phyloP scores from a whole-genome alignment of 176 grass and related monocot genomes.

The Cenchrus americanus region DNA sequence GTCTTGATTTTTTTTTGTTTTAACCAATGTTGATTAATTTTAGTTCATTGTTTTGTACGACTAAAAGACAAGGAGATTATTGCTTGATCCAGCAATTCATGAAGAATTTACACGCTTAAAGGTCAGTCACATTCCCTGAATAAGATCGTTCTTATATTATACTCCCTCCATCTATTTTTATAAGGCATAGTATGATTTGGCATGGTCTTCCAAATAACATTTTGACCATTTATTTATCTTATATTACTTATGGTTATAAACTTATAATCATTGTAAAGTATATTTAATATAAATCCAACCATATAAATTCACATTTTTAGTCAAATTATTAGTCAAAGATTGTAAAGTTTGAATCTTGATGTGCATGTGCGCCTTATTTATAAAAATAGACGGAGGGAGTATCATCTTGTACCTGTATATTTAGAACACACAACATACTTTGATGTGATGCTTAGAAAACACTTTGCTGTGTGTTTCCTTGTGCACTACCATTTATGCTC shows the following conservation, averaged over 20 bases:
- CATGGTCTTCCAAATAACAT: no score
- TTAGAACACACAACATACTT: background rate
- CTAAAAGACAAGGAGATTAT: constrained; percentile 87
- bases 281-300: no score
- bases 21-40: constrained; percentile 23
- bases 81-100: constrained; percentile 99
- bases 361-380: no score
- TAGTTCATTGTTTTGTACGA: constrained; percentile 22
- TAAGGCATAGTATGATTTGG: no score
- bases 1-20: constrained; percentile 16
- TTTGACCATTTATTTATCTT: no score
- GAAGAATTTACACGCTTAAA: constrained; percentile 96
- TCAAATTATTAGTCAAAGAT: no score
- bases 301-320: no score
- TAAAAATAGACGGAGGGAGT: background rate
- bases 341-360: no score
- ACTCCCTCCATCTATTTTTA: no score
- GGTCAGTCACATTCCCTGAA: constrained; percentile 42
- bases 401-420: constrained; percentile 28
- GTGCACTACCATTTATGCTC: background rate
- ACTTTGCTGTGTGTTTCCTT: background rate
- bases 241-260: no score
- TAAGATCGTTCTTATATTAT: background rate
- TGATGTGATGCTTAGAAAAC: background rate
- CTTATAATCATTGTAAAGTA: no score